phyloP scores from a whole-genome alignment of 164 flowering plant species.

The Magnolia officinalis region DNA sequence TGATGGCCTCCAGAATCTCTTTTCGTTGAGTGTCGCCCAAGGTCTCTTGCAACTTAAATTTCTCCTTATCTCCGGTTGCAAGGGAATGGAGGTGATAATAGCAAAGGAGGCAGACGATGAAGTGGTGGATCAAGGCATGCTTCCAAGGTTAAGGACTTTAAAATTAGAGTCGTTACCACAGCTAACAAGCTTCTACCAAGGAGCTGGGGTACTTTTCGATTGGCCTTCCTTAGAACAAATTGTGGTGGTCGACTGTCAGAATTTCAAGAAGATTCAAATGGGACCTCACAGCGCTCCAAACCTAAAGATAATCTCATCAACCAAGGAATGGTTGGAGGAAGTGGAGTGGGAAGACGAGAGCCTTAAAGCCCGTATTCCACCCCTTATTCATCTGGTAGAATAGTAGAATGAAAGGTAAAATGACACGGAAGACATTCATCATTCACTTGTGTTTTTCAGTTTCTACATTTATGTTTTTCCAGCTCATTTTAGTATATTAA shows the following conservation, averaged over 20 bases:
- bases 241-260: neutral
- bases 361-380: neutral
- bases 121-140: neutral
- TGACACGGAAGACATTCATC: no score
- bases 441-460: no score
- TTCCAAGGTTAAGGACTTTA: neutral
- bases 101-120: neutral
- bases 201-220: neutral
- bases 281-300: neutral
- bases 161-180: neutral
- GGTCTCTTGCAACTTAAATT: neutral
- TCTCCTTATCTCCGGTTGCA: neutral
- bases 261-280: neutral
- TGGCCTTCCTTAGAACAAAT: neutral
- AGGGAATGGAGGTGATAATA: neutral
- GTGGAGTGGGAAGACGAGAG: neutral
- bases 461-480: no score
- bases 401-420: no score
- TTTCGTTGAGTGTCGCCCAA: neutral
- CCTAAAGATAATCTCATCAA: neutral
- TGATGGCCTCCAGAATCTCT: neutral
- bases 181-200: neutral
- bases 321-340: neutral
- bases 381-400: no score
- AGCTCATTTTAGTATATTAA: no score